A percentile compares a stretch with the other conserved stretches of the same genome.
Conservation (phyloP, 2,329 filamentous ascomycete genomes). For the Teratosphaeria nubilosa region DNA sequence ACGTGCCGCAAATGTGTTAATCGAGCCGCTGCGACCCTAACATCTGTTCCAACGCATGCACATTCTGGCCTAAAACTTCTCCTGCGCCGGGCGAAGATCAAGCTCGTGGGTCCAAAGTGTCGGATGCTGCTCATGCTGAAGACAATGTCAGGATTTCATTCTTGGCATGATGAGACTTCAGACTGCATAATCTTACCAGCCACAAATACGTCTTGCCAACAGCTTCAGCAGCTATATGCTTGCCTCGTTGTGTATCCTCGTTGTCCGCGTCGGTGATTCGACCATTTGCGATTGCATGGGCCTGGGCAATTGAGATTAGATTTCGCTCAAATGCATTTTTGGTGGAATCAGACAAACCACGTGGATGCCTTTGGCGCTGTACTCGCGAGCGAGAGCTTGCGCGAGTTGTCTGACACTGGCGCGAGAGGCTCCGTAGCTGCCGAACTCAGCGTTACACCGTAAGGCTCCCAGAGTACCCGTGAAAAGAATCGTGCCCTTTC, state of each 20-base stretch:
- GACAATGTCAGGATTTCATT: not conserved
- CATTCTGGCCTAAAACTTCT: conserved; percentile 33
- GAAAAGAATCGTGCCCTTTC: conserved; percentile 37
- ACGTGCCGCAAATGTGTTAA: no score
- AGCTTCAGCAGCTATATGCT: conserved; percentile 49
- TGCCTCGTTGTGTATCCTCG: conserved; percentile 39
- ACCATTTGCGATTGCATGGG: conserved; percentile 48
- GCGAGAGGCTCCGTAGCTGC: conserved; percentile 45
- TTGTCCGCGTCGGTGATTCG: conserved; percentile 42
- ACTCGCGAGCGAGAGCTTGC: conserved; percentile 47
- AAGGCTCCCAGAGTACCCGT: conserved; percentile 44
- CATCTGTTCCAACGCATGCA: not conserved
- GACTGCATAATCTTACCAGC: conserved; percentile 19
- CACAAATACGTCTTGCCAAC: conserved; percentile 49
- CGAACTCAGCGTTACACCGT: conserved; percentile 40
- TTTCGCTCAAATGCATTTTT: not conserved
- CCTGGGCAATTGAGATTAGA: not conserved
- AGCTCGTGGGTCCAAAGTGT: conserved; percentile 44
- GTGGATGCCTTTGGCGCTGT: conserved; percentile 47
- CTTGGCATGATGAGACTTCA: not conserved
- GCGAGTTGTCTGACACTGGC: conserved; percentile 45
- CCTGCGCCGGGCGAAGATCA: conserved; percentile 41
- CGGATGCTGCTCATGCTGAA: conserved; percentile 33
- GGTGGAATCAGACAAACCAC: conserved; percentile 29
- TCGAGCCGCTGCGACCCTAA: no score